phyloP scores from a whole-genome alignment of 2,329 filamentous ascomycete species.

The Colletotrichum brevisporum region DNA sequence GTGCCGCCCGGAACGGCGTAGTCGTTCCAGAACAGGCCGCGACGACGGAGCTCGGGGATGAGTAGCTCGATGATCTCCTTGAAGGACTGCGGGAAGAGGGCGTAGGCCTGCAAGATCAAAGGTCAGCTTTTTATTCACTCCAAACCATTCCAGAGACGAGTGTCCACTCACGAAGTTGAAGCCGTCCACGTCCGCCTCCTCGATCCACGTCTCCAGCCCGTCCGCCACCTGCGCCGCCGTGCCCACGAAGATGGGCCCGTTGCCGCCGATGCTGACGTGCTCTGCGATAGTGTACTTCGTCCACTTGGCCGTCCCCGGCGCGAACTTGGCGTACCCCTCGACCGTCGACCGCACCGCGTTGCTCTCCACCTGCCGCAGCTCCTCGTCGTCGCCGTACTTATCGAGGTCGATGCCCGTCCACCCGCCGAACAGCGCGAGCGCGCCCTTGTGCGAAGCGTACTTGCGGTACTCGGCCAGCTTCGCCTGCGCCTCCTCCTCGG shows the following conservation, averaged over 20 bases:
- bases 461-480: constrained; percentile 74
- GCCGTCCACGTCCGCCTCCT: constrained; percentile 79
- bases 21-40: constrained; percentile 71
- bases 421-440: constrained; percentile 78
- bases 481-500: constrained; percentile 74
- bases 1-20: constrained; percentile 70
- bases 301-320: constrained; percentile 75
- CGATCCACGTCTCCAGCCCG: constrained; percentile 76
- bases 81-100: constrained; percentile 77
- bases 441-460: constrained; percentile 74
- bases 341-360: constrained; percentile 73
- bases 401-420: constrained; percentile 75
- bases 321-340: constrained; percentile 68
- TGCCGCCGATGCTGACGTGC: constrained; percentile 77
- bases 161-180: constrained; percentile 74
- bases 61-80: constrained; percentile 77
- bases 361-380: constrained; percentile 72
- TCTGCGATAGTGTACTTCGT: constrained; percentile 79
- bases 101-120: constrained; percentile 64
- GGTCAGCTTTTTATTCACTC: constrained; percentile 1
- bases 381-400: constrained; percentile 75
- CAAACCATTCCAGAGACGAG: neutral
- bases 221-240: constrained; percentile 76
- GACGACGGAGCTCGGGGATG: constrained; percentile 72
- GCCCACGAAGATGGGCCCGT: constrained; percentile 75